These are phyloP conservation scores for Mychonastes homosphaera DNA, from an alignment of 139 green algal species.

Conservation along the genomic window DNA sequence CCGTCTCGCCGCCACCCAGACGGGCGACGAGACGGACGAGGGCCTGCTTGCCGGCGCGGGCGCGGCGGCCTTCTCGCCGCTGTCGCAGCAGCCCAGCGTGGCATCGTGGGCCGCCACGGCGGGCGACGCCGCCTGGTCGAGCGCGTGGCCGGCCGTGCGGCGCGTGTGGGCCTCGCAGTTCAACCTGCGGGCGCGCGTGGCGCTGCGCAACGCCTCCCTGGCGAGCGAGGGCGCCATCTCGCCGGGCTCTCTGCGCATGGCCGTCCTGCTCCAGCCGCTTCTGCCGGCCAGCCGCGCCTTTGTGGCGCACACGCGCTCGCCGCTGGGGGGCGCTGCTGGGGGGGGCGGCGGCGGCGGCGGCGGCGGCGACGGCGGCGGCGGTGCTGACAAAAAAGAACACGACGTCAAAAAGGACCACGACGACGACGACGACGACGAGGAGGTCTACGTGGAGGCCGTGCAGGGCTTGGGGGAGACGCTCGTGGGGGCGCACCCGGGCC, in stretches of 20 bases:
- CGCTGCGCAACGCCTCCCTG: slow-evolving; percentile 26
- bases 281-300: slow-evolving; percentile 32
- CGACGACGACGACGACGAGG: too few relatives aligned
- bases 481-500: slow-evolving; percentile 49
- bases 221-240: neutral
- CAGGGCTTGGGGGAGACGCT: slow-evolving; percentile 51
- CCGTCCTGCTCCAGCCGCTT: slow-evolving; percentile 37
- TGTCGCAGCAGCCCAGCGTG: too few relatives aligned
- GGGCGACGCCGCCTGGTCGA: too few relatives aligned
- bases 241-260: slow-evolving; percentile 37
- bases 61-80: too few relatives aligned
- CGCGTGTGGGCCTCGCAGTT: slow-evolving; percentile 39
- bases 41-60: too few relatives aligned
- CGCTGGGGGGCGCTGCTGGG: neutral
- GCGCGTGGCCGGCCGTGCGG: slow-evolving; percentile 22
- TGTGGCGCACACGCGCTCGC: slow-evolving; percentile 37
- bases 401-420: too few relatives aligned
- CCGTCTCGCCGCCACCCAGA: too few relatives aligned
- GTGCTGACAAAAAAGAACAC: too few relatives aligned
- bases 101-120: too few relatives aligned
- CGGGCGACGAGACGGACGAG: too few relatives aligned
- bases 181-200: slow-evolving; percentile 26
- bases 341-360: too few relatives aligned
- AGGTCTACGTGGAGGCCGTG: slow-evolving; percentile 42
- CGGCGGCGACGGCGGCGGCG: too few relatives aligned